A percentile compares a stretch with the other conserved stretches of the same genome.
These are phyloP conservation scores for Beauveria asiatica DNA, from an alignment of 2,329 filamentous ascomycete genomes.

Conservation along the genomic window DNA sequence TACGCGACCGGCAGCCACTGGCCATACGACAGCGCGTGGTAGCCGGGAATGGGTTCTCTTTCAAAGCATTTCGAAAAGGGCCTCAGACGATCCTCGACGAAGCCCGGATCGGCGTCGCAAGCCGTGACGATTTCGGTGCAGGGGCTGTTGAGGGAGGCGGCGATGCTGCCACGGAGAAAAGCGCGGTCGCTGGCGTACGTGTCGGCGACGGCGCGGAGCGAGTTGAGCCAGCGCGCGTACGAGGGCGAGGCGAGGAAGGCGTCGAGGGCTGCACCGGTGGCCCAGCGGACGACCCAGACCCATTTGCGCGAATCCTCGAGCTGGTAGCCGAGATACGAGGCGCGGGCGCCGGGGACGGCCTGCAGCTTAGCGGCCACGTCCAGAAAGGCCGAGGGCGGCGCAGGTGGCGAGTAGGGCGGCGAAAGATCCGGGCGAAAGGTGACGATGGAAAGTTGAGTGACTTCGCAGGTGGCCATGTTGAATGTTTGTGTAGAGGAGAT, in stretches of 20 bases:
- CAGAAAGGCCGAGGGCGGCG: constrained; percentile 20
- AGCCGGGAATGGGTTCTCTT: constrained; percentile 20
- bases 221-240: constrained; percentile 32
- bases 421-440: constrained; percentile 19
- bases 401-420: constrained; percentile 17
- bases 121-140: constrained; percentile 31
- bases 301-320: constrained; percentile 26
- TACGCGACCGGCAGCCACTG: constrained; percentile 24
- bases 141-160: constrained; percentile 25
- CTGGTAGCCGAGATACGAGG: constrained; percentile 27
- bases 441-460: constrained; percentile 24
- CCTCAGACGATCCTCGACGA: constrained; percentile 22
- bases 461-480: constrained; percentile 19
- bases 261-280: constrained; percentile 23
- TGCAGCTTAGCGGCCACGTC: constrained; percentile 21
- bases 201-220: constrained; percentile 24
- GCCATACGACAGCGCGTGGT: constrained; percentile 25
- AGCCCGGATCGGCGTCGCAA: constrained; percentile 24
- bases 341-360: constrained; percentile 23
- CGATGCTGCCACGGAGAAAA: constrained; percentile 17
- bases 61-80: constrained; percentile 20
- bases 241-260: constrained; percentile 33
- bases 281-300: constrained; percentile 27
- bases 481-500: not conserved
- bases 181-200: constrained; percentile 16